Percentiles rank a stretch among this genome's conserved stretches.
These are phyloP conservation scores for Kodamaea jinghongensis DNA, from an alignment of 805 yeast species.

Conservation along the genomic window DNA sequence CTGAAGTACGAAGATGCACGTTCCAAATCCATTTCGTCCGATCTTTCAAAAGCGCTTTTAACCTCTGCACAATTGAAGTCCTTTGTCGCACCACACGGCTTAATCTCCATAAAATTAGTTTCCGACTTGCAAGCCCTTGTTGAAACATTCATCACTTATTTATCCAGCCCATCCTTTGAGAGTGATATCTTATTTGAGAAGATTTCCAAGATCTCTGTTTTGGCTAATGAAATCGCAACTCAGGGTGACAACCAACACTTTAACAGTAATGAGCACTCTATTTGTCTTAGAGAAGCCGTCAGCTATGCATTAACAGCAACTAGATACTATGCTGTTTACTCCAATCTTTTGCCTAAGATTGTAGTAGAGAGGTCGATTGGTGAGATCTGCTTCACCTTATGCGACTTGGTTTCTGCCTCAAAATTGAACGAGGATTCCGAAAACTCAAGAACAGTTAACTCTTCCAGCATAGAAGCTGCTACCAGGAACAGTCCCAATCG, in stretches of 20 bases:
- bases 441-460: slow-evolving; percentile 9
- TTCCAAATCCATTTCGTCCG: slow-evolving; percentile 24
- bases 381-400: slow-evolving; percentile 65
- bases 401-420: slow-evolving; percentile 56
- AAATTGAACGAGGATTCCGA: slow-evolving; percentile 35
- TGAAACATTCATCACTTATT: slow-evolving; percentile 41
- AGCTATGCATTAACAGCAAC: slow-evolving; percentile 75
- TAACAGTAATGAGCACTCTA: slow-evolving; percentile 38
- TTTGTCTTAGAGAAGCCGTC: slow-evolving; percentile 60
- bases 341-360: slow-evolving; percentile 62
- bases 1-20: slow-evolving; percentile 49
- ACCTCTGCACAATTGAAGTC: slow-evolving; percentile 24
- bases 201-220: slow-evolving; percentile 47
- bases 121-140: slow-evolving; percentile 46
- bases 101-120: slow-evolving; percentile 45
- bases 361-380: slow-evolving; percentile 73
- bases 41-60: slow-evolving; percentile 18
- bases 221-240: slow-evolving; percentile 41
- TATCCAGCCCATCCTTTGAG: slow-evolving; percentile 27
- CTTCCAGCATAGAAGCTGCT: slow-evolving; percentile 4
- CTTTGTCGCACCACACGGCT: slow-evolving; percentile 39
- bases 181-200: slow-evolving; percentile 48
- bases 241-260: slow-evolving; percentile 25
- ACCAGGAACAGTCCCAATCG: slow-evolving; percentile 3
- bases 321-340: slow-evolving; percentile 66